Conservation (phyloP, 345 rosid genomes). For the Lenwebbia sp. region DNA sequence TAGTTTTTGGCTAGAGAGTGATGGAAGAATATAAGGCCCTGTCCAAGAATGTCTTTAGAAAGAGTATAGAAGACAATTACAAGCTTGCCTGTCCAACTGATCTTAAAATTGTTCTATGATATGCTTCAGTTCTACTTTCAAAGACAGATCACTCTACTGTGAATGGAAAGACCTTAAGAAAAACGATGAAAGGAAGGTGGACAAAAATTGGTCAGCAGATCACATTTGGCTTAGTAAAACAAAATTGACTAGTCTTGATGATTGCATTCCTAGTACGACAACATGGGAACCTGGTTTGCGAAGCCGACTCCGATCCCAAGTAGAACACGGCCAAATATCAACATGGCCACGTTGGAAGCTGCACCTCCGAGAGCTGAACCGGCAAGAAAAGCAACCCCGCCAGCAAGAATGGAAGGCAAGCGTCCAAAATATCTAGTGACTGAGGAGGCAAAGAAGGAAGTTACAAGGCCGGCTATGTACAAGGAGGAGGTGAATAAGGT, state of each 20-base stretch:
- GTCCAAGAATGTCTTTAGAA: background rate
- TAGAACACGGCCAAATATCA: background rate
- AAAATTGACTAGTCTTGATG: background rate
- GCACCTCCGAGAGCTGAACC: constrained; percentile 2
- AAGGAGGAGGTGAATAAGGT: constrained; percentile 23
- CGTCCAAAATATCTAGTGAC: constrained; percentile 1
- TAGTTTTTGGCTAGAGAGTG: background rate
- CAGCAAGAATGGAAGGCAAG: background rate
- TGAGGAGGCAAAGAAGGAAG: constrained; percentile 11
- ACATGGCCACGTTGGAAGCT: constrained; percentile 1
- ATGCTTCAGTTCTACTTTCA: background rate
- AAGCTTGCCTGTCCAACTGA: background rate
- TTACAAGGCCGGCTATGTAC: constrained; percentile 16
- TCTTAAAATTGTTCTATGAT: background rate
- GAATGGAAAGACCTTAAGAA: background rate
- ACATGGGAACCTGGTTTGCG: background rate
- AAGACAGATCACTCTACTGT: background rate
- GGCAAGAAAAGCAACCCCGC: constrained; percentile 1
- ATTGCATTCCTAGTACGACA: background rate
- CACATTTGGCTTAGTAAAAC: background rate
- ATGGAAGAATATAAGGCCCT: background rate
- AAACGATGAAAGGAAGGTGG: background rate
- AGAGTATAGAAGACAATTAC: background rate
- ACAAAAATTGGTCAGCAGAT: background rate
- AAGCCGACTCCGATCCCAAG: constrained; percentile 4